A percentile compares a stretch with the other conserved stretches of the same genome.
phyloP scores from a whole-genome alignment of 495 filamentous ascomycete species.

The Penicillium simplicissimum region DNA sequence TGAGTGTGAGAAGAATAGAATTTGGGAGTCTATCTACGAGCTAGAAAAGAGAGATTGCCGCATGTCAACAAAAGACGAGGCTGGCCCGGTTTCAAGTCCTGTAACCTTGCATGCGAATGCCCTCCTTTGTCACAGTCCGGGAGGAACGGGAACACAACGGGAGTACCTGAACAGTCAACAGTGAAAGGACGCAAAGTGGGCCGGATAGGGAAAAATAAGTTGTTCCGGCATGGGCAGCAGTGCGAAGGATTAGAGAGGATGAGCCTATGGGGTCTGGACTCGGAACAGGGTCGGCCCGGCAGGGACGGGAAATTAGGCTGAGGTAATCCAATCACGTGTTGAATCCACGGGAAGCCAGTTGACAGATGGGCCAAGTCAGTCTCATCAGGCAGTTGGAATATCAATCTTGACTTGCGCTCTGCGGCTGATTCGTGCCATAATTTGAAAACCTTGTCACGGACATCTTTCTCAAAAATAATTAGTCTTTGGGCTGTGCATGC shows the following conservation, averaged over 20 bases:
- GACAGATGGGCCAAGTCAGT: too few species aligned
- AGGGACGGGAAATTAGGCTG: conserved; percentile 13
- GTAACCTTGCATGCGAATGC: not conserved
- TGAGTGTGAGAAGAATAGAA: not conserved
- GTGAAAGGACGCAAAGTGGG: not conserved
- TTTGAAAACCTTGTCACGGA: not conserved
- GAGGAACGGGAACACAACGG: not conserved
- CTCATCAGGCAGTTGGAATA: not conserved
- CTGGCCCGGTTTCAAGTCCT: not conserved
- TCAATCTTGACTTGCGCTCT: not conserved
- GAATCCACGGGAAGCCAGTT: not conserved
- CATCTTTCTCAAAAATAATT: not conserved
- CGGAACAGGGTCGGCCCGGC: conserved; percentile 19
- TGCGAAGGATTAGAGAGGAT: not conserved
- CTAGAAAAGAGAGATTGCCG: not conserved
- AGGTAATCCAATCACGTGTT: not conserved
- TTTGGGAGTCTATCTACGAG: not conserved
- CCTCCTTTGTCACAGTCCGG: not conserved
- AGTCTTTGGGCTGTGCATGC: not conserved
- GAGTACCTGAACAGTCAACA: not conserved
- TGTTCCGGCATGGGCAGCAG: not conserved
- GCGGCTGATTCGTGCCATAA: not conserved
- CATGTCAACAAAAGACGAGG: not conserved
- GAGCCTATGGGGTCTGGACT: conserved; percentile 23
- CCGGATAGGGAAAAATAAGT: not conserved